Conservation (phyloP, 768 basidiomycete species). For the Mrakia gelida region DNA sequence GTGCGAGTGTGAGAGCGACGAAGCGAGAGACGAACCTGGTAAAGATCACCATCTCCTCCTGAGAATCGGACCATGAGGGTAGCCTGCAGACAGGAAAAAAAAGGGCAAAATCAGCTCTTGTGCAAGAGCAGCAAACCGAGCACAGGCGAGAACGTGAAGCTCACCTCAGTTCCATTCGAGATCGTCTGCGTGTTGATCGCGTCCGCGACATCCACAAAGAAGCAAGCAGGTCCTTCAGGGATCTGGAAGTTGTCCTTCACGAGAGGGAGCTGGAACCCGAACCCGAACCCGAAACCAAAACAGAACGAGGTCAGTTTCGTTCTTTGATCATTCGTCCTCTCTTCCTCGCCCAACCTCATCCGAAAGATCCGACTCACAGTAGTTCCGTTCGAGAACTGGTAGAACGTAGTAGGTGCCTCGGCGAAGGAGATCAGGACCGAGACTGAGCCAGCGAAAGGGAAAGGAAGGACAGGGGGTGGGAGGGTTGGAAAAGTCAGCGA, state of each 20-base stretch:
- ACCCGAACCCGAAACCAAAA: background rate
- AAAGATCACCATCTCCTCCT: conserved; percentile 28
- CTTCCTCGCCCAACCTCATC: too few species aligned
- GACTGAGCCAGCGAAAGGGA: background rate
- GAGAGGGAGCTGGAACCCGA: background rate
- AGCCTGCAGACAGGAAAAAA: background rate
- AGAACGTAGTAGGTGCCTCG: conserved; percentile 7
- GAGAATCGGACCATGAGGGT: conserved; percentile 20
- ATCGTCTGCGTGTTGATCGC: conserved; percentile 16
- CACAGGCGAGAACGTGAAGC: background rate
- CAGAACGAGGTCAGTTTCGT: background rate
- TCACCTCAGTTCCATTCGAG: conserved; percentile 24
- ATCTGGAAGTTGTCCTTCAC: conserved; percentile 16
- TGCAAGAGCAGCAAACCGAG: too few species aligned
- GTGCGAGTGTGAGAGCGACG: background rate
- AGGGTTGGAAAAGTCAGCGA: background rate
- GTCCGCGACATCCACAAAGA: conserved; percentile 7
- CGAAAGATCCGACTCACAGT: conserved; percentile 10
- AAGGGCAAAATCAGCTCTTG: background rate
- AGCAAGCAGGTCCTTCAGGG: conserved; percentile 17
- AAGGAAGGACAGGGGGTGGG: background rate
- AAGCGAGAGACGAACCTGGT: conserved; percentile 12
- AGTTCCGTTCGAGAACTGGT: conserved; percentile 20
- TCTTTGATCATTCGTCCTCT: too few species aligned
- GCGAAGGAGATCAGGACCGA: conserved; percentile 23